Evolutionary conservation across 306 rosid genomes (phyloP).

Genomic region (Senna tora): DNA sequence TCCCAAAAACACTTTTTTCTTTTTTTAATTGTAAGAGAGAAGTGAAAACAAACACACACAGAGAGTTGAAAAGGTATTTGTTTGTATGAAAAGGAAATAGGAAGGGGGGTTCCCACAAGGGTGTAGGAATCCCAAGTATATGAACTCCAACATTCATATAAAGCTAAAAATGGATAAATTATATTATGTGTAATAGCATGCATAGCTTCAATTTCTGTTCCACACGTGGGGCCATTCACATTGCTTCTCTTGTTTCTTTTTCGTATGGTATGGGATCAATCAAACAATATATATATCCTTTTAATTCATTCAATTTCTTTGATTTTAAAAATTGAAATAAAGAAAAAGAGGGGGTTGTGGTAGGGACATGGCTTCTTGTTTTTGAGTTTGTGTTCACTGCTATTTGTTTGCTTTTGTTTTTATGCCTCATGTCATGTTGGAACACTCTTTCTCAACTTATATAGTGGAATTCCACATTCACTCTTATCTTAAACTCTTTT

Average conservation of each 20-base stretch:
- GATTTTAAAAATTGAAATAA: conserved; percentile 17
- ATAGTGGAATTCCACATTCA: conserved; percentile 19
- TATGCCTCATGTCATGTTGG: conserved; percentile 21
- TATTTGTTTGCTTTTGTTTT: conserved; percentile 10
- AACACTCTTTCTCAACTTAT: not conserved
- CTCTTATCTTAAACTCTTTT: not conserved
- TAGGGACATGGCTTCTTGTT: conserved; percentile 11
- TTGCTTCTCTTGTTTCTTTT: conserved; percentile 36
- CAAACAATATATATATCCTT: conserved; percentile 38
- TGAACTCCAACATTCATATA: conserved; percentile 55
- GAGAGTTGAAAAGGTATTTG: conserved; percentile 52
- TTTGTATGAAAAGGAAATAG: conserved; percentile 45
- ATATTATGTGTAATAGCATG: no score
- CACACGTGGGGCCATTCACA: conserved; percentile 76
- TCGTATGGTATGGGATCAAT: conserved; percentile 48
- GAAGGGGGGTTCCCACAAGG: conserved; percentile 49
- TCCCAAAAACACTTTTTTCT: conserved; percentile 56
- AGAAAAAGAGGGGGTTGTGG: conserved; percentile 1
- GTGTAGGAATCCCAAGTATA: conserved; percentile 72
- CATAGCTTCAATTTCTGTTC: conserved; percentile 47
- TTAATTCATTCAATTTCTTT: no score
- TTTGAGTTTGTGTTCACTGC: conserved; percentile 7
- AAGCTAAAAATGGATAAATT: conserved; percentile 45
- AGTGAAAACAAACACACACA: conserved; percentile 48
- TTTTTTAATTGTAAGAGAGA: conserved; percentile 53